Conservation (phyloP, 805 yeast genomes). For the Ogataea trehaloabstinens region DNA sequence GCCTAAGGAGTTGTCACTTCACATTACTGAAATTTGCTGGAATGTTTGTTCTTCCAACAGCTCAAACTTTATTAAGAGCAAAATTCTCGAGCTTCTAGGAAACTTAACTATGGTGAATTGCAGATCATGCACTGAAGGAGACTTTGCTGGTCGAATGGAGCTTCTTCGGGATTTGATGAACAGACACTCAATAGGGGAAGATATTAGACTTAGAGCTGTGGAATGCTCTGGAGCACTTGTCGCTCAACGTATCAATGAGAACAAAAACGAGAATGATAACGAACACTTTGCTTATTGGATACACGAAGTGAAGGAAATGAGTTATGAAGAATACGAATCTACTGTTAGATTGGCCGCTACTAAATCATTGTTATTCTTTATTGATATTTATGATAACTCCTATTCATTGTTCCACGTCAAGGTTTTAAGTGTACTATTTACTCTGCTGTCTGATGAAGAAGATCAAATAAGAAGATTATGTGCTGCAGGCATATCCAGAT, state of each 20-base stretch:
- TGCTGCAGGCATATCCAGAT: constrained; percentile 37
- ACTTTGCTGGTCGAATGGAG: constrained; percentile 21
- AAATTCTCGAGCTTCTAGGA: constrained; percentile 37
- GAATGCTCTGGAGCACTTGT: constrained; percentile 8
- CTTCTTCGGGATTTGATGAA: constrained; percentile 30
- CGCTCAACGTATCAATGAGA: constrained; percentile 3
- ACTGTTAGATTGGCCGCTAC: constrained; percentile 46
- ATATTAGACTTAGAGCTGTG: constrained; percentile 7
- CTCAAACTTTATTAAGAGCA: constrained; percentile 47
- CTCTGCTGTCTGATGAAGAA: constrained; percentile 64
- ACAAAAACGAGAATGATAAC: background rate
- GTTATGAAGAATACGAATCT: constrained; percentile 44
- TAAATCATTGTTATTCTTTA: constrained; percentile 38
- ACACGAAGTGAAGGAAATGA: constrained; percentile 23
- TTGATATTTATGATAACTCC: constrained; percentile 6
- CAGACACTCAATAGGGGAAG: constrained; percentile 38
- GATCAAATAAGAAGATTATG: constrained; percentile 52
- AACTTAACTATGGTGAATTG: constrained; percentile 11
- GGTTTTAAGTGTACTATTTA: constrained; percentile 27
- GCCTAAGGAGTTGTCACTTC: constrained; percentile 1
- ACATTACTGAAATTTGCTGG: constrained; percentile 23
- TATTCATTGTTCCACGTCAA: constrained; percentile 4
- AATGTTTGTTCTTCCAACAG: constrained; percentile 19
- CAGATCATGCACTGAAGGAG: constrained; percentile 1
- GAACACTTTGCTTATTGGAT: constrained; percentile 29